These are phyloP conservation scores for Melanomma pulvis-pyrius DNA, from an alignment of 495 filamentous ascomycete species.

Conservation along the genomic window DNA sequence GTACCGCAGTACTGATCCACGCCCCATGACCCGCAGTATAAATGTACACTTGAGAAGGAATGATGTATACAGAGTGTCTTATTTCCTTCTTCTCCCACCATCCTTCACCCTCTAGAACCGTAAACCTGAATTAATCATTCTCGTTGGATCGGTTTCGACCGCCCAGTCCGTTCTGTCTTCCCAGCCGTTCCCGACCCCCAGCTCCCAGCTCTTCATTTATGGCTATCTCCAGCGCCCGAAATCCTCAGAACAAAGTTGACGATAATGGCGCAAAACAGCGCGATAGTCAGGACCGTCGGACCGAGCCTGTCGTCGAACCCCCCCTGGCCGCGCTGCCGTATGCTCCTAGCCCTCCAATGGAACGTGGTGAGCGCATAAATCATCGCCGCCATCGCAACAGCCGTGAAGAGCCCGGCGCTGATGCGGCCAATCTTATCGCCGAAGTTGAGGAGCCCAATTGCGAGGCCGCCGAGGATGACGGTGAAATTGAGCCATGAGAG, in stretches of 20 bases:
- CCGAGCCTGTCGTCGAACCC: conserved; percentile 96
- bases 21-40: too few relatives aligned
- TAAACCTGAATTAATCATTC: too few relatives aligned
- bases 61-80: too few relatives aligned
- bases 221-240: conserved; percentile 49
- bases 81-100: not conserved
- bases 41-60: too few relatives aligned
- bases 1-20: too few relatives aligned
- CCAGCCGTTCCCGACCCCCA: not conserved
- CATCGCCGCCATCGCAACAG: conserved; percentile 95
- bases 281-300: conserved; percentile 83
- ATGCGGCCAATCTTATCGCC: conserved; percentile 91
- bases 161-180: too few relatives aligned
- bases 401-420: conserved; percentile 87
- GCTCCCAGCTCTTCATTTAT: not conserved
- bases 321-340: conserved; percentile 84
- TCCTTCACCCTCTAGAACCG: too few relatives aligned
- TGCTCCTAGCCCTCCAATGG: conserved; percentile 95
- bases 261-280: conserved; percentile 79
- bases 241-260: conserved; percentile 93
- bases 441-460: conserved; percentile 96
- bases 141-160: too few relatives aligned
- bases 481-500: conserved; percentile 99
- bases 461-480: conserved; percentile 93
- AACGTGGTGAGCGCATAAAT: conserved; percentile 92